These are phyloP conservation scores for Diaporthe citriasiana DNA, from an alignment of 2,329 filamentous ascomycete genomes.

Conservation along the genomic window DNA sequence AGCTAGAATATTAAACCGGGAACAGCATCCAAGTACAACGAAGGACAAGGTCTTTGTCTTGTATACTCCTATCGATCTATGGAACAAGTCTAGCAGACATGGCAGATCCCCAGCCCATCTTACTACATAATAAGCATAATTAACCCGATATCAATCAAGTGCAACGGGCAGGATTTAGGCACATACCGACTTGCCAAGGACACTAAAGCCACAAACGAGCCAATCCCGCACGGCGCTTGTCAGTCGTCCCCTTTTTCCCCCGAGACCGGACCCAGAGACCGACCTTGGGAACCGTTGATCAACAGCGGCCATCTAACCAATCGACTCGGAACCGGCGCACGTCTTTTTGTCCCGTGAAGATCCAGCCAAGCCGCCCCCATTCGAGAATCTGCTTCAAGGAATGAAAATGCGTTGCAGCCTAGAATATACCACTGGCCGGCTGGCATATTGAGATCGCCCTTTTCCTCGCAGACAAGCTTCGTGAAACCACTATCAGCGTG, in stretches of 20 bases:
- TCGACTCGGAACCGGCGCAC: background rate
- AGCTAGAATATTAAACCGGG: background rate
- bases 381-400: background rate
- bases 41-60: background rate
- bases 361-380: background rate
- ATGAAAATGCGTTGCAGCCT: background rate
- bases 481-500: background rate
- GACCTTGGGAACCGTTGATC: background rate
- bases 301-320: background rate
- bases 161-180: conserved; percentile 5
- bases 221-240: background rate
- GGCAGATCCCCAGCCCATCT: background rate
- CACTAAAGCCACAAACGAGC: background rate
- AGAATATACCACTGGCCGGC: conserved; percentile 1
- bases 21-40: background rate
- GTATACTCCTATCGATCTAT: background rate
- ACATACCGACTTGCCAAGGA: conserved; percentile 12
- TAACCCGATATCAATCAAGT: background rate
- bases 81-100: background rate
- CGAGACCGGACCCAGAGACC: background rate
- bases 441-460: conserved; percentile 14
- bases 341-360: background rate
- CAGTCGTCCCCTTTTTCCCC: background rate
- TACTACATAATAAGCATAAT: background rate
- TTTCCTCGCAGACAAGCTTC: conserved; percentile 15